Evolutionary conservation across 2,329 filamentous ascomycete species (phyloP), one percentile per base, ranked within the genome.

Genomic region (Cucurbitaria berberidis): DNA sequence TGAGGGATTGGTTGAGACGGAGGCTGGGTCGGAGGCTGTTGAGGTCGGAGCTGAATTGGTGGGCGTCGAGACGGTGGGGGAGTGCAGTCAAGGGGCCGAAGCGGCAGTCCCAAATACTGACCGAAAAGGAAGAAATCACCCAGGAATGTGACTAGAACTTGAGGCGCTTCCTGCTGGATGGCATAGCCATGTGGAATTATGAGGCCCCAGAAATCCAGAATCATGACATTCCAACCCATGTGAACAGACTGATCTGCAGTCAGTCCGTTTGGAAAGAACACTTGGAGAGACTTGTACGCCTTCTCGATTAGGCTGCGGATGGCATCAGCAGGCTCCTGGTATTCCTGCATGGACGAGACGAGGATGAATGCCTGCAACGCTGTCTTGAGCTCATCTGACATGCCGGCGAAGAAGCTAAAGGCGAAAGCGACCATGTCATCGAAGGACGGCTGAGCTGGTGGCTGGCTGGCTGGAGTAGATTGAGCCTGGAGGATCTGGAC

Each of bases 231-330:
- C 48, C 35, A 55, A 41, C 39, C 11, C 5, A 48, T 29, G 3
- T 29, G 10, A 3, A 22, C 16, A 1, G 16, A 13, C 8, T 43
- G n/a, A 2, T 41, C 13, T 10, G 11, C 5, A 18, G 29, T 15
- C 19, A 55, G 7, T 1, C 45, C 44, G 19, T 18, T 13, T 13
- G 40, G 48, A 11, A 52, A 52, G 45, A 48, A 29, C 9, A 32
- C 19, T 15, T 26, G 16, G 3, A 55, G 48, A 16, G 35, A 13
- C 5, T 9, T 22, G 11, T 32, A 40, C n/a, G 48, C 53, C 1
- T 26, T 29, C 2, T 15, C 22, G 16, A 55, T 45, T n/a, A 48
- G 10, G 3, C 6, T 15, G 10, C 42, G 29, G 29, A 55, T 42
- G 15, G 13, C 10, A 15, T 10, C 5, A 8, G 48, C 48, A 0